A percentile compares a stretch with the other conserved stretches of the same genome.
Conservation (phyloP, 768 basidiomycete genomes). For the Lyophyllum semitale region DNA sequence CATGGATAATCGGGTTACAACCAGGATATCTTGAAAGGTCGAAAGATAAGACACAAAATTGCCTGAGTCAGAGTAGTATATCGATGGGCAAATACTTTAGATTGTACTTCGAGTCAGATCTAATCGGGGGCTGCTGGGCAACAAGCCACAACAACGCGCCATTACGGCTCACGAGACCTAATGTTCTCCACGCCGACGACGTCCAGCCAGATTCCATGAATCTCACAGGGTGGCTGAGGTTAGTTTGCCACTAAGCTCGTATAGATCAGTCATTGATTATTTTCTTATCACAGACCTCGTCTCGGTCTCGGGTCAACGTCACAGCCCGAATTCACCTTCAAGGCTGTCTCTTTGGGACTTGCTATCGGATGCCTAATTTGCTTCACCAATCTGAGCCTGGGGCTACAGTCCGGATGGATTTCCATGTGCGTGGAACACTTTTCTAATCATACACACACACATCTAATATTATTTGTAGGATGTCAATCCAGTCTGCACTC, state of each 20-base stretch:
- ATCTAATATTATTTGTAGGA: conserved; percentile 52
- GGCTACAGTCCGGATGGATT: conserved; percentile 89
- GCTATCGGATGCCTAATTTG: conserved; percentile 85
- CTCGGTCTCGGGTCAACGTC: conserved; percentile 15
- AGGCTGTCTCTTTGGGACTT: conserved; percentile 76
- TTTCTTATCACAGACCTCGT: conserved; percentile 2
- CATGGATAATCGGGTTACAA: conserved; percentile 33
- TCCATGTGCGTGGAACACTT: conserved; percentile 60
- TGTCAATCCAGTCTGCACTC: conserved; percentile 93
- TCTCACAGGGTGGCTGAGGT: conserved; percentile 16
- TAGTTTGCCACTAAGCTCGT: not conserved
- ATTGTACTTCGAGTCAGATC: conserved; percentile 11
- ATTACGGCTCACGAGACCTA: not conserved
- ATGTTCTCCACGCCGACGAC: not conserved
- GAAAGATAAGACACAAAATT: too few species aligned
- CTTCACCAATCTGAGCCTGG: conserved; percentile 90
- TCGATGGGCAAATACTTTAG: conserved; percentile 9
- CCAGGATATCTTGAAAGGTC: not conserved
- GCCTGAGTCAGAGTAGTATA: conserved; percentile 6
- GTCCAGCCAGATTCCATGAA: conserved; percentile 1
- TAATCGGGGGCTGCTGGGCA: conserved; percentile 13
- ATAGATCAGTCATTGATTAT: not conserved
- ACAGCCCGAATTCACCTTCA: conserved; percentile 45
- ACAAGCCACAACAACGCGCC: conserved; percentile 24
- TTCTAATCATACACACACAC: not conserved